These are phyloP conservation scores for Ceratobasidium theobromae DNA, from an alignment of 1,284 basidiomycete species.

Conservation along the genomic window DNA sequence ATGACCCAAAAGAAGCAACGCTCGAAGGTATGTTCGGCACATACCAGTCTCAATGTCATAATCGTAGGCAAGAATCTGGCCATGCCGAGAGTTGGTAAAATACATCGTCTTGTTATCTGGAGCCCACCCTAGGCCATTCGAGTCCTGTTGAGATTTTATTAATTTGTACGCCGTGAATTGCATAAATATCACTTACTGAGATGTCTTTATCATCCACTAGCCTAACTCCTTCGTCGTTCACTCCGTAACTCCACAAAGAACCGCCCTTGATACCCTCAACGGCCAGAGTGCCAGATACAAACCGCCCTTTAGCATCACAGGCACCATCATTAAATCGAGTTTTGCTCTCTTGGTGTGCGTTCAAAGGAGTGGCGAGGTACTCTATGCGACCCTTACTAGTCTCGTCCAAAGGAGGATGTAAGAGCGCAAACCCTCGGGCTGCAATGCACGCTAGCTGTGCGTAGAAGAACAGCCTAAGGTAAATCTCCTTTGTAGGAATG, in stretches of 20 bases:
- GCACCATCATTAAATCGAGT: slow-evolving; percentile 71
- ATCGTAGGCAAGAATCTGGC: slow-evolving; percentile 57
- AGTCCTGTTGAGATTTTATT: slow-evolving; percentile 49
- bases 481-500: not conserved
- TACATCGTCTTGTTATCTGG: slow-evolving; percentile 64
- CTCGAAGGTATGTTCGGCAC: not conserved
- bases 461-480: not conserved
- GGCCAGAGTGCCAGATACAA: slow-evolving; percentile 63
- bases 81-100: slow-evolving; percentile 64
- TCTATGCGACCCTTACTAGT: slow-evolving; percentile 44
- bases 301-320: slow-evolving; percentile 59
- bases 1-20: not conserved
- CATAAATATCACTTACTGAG: slow-evolving; percentile 50
- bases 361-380: slow-evolving; percentile 55
- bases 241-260: slow-evolving; percentile 61
- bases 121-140: slow-evolving; percentile 66
- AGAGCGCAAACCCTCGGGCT: slow-evolving; percentile 54
- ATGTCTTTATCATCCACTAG: slow-evolving; percentile 65
- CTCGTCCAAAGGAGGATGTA: slow-evolving; percentile 42
- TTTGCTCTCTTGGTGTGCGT: slow-evolving; percentile 46
- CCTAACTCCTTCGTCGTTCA: slow-evolving; percentile 49
- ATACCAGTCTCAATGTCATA: slow-evolving; percentile 63
- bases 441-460: slow-evolving; percentile 58
- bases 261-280: slow-evolving; percentile 52
- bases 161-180: slow-evolving; percentile 1